phyloP scores from a whole-genome alignment of 2,329 filamentous ascomycete genomes.

The Grosmannia huntii region DNA sequence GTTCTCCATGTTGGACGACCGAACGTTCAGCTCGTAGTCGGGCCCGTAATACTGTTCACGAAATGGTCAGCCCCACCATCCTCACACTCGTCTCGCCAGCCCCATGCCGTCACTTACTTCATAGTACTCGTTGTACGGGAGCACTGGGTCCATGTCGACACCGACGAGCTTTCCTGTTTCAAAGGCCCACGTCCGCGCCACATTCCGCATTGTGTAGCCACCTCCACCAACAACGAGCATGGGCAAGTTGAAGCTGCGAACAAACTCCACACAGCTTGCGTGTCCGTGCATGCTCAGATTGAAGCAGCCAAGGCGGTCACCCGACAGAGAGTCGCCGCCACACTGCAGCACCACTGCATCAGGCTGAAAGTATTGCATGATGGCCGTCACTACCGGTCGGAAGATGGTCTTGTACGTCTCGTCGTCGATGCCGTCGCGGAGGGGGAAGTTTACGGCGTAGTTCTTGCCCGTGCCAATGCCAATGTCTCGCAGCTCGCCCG shows the following conservation, averaged over 20 bases:
- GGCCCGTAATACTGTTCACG: conserved; percentile 68
- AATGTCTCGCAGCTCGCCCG: conserved; percentile 74
- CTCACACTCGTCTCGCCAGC: neutral
- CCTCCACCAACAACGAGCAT: conserved; percentile 90
- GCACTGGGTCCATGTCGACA: conserved; percentile 64
- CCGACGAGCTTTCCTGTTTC: conserved; percentile 87
- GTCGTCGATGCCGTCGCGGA: conserved; percentile 87
- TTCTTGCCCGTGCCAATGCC: conserved; percentile 81
- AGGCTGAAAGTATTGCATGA: conserved; percentile 79
- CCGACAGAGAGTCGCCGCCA: conserved; percentile 86
- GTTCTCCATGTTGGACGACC: conserved; percentile 81
- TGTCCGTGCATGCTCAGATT: conserved; percentile 96
- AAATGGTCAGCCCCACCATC: neutral
- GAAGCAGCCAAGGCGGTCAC: conserved; percentile 90
- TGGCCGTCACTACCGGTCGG: conserved; percentile 73
- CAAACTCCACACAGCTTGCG: conserved; percentile 84
- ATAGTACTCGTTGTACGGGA: conserved; percentile 96
- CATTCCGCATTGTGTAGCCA: conserved; percentile 94
- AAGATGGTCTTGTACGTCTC: conserved; percentile 83
- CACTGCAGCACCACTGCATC: conserved; percentile 92
- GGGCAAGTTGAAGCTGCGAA: conserved; percentile 74
- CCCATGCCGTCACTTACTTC: conserved; percentile 33
- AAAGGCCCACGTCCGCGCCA: conserved; percentile 92
- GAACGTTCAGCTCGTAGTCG: conserved; percentile 82
- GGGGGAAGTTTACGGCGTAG: conserved; percentile 81